Base-by-base conservation (phyloP, 2,329 filamentous ascomycete genomes). In the Diplodia mutila region DNA sequence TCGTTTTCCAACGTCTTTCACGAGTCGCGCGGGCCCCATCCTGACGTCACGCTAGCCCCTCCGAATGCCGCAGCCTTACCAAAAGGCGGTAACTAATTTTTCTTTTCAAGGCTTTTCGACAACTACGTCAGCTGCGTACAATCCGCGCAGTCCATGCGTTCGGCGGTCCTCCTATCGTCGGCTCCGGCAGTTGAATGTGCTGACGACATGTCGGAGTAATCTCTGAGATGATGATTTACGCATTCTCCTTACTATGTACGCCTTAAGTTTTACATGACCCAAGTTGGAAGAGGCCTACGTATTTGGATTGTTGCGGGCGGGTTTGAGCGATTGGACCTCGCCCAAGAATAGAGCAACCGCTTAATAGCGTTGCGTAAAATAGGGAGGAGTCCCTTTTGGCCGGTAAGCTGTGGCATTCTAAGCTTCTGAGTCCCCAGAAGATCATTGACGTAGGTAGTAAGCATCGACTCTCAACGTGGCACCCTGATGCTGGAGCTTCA, bases 31-130 rank as follows among this genome's bases (percentile, higher is more conserved):
- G 11, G 39, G 18, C 46, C 21, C 59, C 42, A 48, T 37, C 27
- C 59, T 63, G 59, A 63, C 46, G 59, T 63, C 59, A 63, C 14
- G 16, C 27, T 18, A 18, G 9, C 27, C 37, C 21, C 21, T 21
- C 42, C 46, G 25, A 18, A 14, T 51, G 9, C 23, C 27, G 29
- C 59, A 63, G 46, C 59, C 59, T 29, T 63, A 52, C 16, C 21
- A 27, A 42, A 63, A 51, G 59, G 59, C 59, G 49, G 42, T 25
- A 37, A 27, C 21, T 18, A 14, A 4, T 21, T 9, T 46, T 21
- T 32, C 27, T 29, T 16, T 49, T 49, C 39, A 32, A 63, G 25
- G 59, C 16, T 39, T 18, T 34, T 37, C 4, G 27, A 12, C 14
- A 7, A 14, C 59, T 51, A 63, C 59, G 59, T 63, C 59, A 63